A percentile compares a stretch with the other conserved stretches of the same genome.
These are phyloP conservation scores for Colletotrichum lini DNA, from an alignment of 2,329 filamentous ascomycete genomes.

Conservation along the genomic window DNA sequence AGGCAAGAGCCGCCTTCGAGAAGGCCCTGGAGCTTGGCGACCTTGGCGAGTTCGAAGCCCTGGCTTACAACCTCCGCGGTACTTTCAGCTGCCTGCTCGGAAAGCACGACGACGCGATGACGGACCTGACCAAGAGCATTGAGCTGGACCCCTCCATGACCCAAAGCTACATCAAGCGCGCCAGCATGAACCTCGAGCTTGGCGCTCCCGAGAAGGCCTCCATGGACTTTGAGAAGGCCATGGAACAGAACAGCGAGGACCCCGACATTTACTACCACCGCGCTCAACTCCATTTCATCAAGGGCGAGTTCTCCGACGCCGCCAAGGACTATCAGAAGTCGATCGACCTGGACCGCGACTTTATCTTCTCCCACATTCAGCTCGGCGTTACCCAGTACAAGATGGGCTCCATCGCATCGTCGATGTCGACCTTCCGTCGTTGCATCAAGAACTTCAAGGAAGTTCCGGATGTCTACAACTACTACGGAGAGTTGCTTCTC, in stretches of 20 bases:
- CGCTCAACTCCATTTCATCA: constrained; percentile 97
- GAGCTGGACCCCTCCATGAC: constrained; percentile 90
- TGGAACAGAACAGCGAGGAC: constrained; percentile 87
- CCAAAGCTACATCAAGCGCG: constrained; percentile 98
- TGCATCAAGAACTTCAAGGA: constrained; percentile 99
- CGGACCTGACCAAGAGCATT: constrained; percentile 92
- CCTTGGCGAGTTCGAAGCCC: constrained; percentile 86
- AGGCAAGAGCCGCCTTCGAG: constrained; percentile 88
- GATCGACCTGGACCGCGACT: constrained; percentile 94
- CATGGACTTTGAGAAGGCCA: constrained; percentile 87
- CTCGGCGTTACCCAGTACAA: constrained; percentile 99
- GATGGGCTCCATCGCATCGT: constrained; percentile 97
- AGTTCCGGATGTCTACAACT: constrained; percentile 98
- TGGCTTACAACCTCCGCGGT: constrained; percentile 96
- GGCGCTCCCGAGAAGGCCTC: constrained; percentile 90
- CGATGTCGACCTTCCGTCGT: constrained; percentile 97
- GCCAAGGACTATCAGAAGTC: constrained; percentile 99
- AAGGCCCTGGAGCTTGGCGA: constrained; percentile 87
- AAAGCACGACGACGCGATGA: constrained; percentile 85
- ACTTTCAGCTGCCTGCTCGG: constrained; percentile 95
- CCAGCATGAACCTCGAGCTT: constrained; percentile 96
- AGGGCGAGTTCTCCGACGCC: constrained; percentile 91
- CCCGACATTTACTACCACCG: constrained; percentile 99
- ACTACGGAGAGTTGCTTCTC: constrained; percentile 96
- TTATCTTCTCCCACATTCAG: constrained; percentile 99